phyloP scores from a whole-genome alignment of 441 rosid species.

The Lepidium campestre region DNA sequence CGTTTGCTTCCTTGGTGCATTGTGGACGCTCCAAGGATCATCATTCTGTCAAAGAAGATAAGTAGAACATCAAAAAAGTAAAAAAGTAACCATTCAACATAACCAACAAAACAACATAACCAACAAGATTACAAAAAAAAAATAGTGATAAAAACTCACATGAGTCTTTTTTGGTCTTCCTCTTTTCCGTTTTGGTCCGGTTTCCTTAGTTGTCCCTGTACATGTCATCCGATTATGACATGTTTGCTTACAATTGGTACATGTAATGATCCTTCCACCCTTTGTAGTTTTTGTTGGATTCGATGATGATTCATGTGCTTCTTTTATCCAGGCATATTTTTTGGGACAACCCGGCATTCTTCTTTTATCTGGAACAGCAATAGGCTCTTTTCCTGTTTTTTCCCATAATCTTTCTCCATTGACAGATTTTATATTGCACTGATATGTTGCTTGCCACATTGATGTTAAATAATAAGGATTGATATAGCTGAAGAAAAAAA shows the following conservation, averaged over 20 bases:
- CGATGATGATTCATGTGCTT: background rate
- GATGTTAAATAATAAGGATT: background rate
- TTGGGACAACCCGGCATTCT: background rate
- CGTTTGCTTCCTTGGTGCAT: background rate
- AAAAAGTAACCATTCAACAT: too few relatives aligned
- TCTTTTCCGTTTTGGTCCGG: background rate
- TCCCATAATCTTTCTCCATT: background rate
- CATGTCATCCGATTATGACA: background rate
- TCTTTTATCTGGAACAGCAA: background rate
- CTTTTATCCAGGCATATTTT: background rate
- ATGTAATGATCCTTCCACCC: background rate
- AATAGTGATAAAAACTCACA: background rate
- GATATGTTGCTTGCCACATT: background rate
- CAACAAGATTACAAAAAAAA: background rate
- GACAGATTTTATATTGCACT: background rate
- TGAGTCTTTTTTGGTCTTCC: background rate
- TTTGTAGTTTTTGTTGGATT: background rate
- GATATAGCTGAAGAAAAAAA: too few relatives aligned
- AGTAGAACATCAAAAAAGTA: too few relatives aligned
- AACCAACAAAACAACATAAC: too few relatives aligned
- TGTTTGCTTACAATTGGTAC: background rate
- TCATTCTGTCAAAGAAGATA: background rate
- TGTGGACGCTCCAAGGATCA: background rate
- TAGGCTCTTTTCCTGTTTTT: background rate
- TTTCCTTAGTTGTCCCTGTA: background rate